Evolutionary conservation across 257 asterid species (phyloP), one percentile per base, ranked within the genome.

Genomic region (Vinca minor): DNA sequence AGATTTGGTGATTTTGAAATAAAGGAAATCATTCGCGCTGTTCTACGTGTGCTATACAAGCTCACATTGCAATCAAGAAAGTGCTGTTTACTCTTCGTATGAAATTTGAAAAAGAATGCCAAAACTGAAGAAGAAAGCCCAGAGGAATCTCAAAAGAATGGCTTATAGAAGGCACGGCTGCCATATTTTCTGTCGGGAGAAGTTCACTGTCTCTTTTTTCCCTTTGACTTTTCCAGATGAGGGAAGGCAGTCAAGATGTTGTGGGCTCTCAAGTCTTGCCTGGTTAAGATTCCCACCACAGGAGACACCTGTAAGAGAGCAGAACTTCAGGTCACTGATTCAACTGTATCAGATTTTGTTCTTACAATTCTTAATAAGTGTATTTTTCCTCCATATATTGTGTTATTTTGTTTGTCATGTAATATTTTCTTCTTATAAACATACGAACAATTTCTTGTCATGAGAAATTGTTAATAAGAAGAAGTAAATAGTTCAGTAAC

Each of bases 191-290:
- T 17, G 13, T 5, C 53, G 44, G 48, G 67, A 18, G 52, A 65
- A 45, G 39, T 61, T 83, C 73, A 85, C 66, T 73, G 83, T 14
- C 83, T 74, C 77, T 78, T 86, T 77, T 77, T 73, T 72, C 80
- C 80, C 67, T 68, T 79, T 39, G 83, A 67, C 71, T 74, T 86
- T 21, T 73, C 84, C 71, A 88, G 85, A 67, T 84, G 79, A 70
- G 95, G 95, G 60, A 91, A 84, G 56, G 74, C 88, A 63, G 79
- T 76, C 86, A 86, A 73, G 67, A 86, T 86, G 81, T 84, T 91
- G 79, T 84, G 87, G 67, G 88, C 86, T 68, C 87, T 86, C 80
- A 86, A 77, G 81, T 88, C 98, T 82, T 88, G 96, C 83, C 98
- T 80, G 31, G 96, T 91, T 86, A 91, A 80, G 73, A 91, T 82